A percentile compares a stretch with the other conserved stretches of the same genome.
Conservation (phyloP, 2,329 filamentous ascomycete genomes). For the Aureobasidium sp. region DNA sequence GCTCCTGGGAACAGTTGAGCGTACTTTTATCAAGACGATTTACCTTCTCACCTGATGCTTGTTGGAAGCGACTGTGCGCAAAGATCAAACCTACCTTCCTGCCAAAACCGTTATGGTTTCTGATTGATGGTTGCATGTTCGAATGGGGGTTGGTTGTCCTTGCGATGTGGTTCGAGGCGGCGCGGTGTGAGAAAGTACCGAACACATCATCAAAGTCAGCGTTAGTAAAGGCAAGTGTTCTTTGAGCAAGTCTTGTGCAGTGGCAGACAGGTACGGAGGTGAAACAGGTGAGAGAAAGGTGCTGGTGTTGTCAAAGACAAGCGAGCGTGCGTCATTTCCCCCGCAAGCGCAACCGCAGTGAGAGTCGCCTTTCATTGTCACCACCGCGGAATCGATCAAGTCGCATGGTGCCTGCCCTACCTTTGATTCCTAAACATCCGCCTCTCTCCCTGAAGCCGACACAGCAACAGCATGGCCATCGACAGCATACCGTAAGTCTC, state of each 20-base stretch:
- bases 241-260: not conserved
- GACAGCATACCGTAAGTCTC: constrained; percentile 19
- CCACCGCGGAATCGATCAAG: not conserved
- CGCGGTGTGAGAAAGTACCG: not conserved
- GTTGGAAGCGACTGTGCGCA: not conserved
- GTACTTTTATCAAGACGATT: not conserved
- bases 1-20: constrained; percentile 11
- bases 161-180: not conserved
- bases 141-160: not conserved
- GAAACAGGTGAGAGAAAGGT: not conserved
- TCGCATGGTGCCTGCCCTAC: not conserved
- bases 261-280: not conserved
- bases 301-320: not conserved
- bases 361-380: not conserved
- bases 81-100: not conserved
- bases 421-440: not conserved
- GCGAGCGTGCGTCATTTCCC: not conserved
- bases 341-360: not conserved
- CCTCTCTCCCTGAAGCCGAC: not conserved
- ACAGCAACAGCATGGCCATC: constrained; percentile 21
- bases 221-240: not conserved
- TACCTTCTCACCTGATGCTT: not conserved
- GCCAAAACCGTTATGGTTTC: not conserved
- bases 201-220: not conserved
- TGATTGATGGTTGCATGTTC: not conserved